Base-by-base conservation (phyloP, 2,329 filamentous ascomycete species). In the Zasmidium cellare region DNA sequence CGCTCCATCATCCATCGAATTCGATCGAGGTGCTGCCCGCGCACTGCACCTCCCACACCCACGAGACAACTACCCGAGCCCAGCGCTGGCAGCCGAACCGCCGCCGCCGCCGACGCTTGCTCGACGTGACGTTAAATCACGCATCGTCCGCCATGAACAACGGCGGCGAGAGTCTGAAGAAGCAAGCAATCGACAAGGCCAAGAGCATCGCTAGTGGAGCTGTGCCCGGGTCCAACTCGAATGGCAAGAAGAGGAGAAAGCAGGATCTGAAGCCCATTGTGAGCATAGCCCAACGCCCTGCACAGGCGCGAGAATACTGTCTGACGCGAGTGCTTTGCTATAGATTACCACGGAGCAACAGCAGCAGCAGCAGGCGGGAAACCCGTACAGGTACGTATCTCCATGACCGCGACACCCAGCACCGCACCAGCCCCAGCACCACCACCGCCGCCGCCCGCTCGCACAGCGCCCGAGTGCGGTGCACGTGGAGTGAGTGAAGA, bases 181-280 rank as follows among this genome's bases (percentile, higher is more conserved):
- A 86, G 74, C 82, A 83, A 56, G 84, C 84, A 69, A 82, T 87
- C 74, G 84, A 83, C 74, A 86, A 86, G 76, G 84, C 84, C 57
- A 87, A 87, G 75, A 82, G 85, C 73, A 84, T 85, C 72, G 83
- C 83, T 60, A 79, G 83, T 76, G 82, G 79, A 54, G 78, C 79
- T 53, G 53, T 57, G 16, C 80, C 79, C 56, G 58, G 54, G 20
- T 51, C 35, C 41, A 84, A 80, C 72, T 80, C 78, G 68, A 68
- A 65, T 58, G 80, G 78, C 63, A 90, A 89, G 81, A 91, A 91
- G 81, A 83, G 87, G 71, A 87, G 88, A 79, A 91, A 91, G 81
- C 82, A 82, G 54, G 78, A 81, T 63, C 77, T 90, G 65, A 89
- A 90, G 77, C 88, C 88, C 68, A 90, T 91, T 71, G 35, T 41